Base-by-base conservation (phyloP, 305 asterid genomes). In the Solanum aculeatissimum region DNA sequence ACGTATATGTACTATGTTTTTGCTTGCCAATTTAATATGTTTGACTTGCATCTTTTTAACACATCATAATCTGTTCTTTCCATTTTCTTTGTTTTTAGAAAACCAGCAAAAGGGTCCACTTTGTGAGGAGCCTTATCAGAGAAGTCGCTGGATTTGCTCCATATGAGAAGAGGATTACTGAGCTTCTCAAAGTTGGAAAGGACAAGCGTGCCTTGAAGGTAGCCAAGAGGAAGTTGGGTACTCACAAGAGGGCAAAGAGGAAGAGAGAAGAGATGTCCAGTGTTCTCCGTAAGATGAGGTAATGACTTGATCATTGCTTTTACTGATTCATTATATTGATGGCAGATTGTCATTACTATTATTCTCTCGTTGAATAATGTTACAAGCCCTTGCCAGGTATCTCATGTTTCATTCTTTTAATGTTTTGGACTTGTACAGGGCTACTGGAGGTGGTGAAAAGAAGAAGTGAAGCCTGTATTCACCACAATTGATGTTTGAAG, bases 121-220 rank as follows among this genome's bases (percentile, higher is more conserved):
- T 95, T 19, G 95, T 75, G 7, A 90, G 97, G 88, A 90, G 85
- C 88, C 94, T 93, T 4, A 95, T 95, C 85, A 89, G 98, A 83
- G 98, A 95, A 88, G 97, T 95, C 72, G 97, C 98, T 74, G 95
- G 97, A 14, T 92, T 93, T 90, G 97, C 98, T 1, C 98, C 98
- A 8, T 95, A 95, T 32, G 98, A 95, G 91, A 95, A 95, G 91
- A 91, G 97, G 83, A 92, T 94, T 84, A 94, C 95, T 51, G 98
- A 95, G 62, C 97, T 95, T 89, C 97, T 95, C 13, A 95, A 93
- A 77, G 98, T 95, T 65, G 97, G 97, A 0, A 95, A 95, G 86
- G 98, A 95, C 90, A 95, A 95, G 92, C 95, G 97, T 79, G 97
- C 97, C 23, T 72, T 95, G 84, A 94, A 91, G 92, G 98, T 93